Evolutionary conservation across 2,329 filamentous ascomycete species (phyloP).

Genomic region (Nothomitra cinnamomea): DNA sequence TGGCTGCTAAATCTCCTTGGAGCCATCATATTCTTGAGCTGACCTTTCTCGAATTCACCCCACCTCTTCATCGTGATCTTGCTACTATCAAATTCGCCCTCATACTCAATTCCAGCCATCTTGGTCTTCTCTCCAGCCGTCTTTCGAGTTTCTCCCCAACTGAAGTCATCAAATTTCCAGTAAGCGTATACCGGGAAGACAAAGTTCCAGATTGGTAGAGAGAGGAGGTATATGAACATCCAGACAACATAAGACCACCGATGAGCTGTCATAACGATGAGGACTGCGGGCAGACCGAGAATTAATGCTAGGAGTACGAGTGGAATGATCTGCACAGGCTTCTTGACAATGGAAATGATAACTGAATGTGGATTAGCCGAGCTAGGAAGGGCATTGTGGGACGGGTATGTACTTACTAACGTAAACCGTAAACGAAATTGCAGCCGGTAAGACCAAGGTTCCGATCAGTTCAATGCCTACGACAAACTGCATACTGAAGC

Average conservation of each 20-base stretch:
- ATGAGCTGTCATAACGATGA: conserved; percentile 88
- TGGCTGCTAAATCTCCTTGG: background rate
- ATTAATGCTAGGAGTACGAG: conserved; percentile 79
- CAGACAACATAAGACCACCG: conserved; percentile 81
- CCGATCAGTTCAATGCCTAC: conserved; percentile 90
- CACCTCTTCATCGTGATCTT: conserved; percentile 99
- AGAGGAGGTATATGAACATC: conserved; percentile 93
- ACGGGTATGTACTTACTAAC: conserved; percentile 46
- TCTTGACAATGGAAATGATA: conserved; percentile 66
- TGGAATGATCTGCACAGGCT: conserved; percentile 70
- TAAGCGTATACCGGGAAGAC: conserved; percentile 85
- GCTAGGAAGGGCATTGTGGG: background rate
- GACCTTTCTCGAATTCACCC: conserved; percentile 82
- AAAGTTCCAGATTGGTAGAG: conserved; percentile 95
- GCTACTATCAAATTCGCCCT: conserved; percentile 94
- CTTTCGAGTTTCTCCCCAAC: conserved; percentile 95
- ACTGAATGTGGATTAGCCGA: conserved; percentile 33
- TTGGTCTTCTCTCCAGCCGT: conserved; percentile 79
- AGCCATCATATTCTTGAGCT: conserved; percentile 6
- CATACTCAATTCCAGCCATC: conserved; percentile 70
- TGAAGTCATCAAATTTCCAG: conserved; percentile 99
- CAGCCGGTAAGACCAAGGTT: conserved; percentile 85
- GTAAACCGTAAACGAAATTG: conserved; percentile 94
- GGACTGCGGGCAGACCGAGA: conserved; percentile 76
- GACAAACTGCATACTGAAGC: conserved; percentile 99